Conservation (phyloP, 352 stramenopile species). For the Pythium coloratum region DNA sequence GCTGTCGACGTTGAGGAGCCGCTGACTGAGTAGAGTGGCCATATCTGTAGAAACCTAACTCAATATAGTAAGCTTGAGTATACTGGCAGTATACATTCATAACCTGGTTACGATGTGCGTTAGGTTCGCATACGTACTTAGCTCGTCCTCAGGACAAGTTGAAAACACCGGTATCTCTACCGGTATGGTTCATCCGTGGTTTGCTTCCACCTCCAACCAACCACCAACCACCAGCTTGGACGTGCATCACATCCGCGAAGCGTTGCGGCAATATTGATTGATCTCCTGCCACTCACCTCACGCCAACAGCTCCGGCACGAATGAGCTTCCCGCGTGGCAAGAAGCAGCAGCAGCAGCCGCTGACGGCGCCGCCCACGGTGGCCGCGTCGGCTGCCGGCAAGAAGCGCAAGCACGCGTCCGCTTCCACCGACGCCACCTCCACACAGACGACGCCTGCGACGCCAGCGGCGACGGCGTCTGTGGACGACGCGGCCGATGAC, state of each 20-base stretch:
- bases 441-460: neutral
- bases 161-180: neutral
- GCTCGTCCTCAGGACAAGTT: neutral
- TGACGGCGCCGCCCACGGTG: slow-evolving; percentile 25
- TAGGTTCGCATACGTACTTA: slow-evolving; percentile 4
- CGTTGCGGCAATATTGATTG: slow-evolving; percentile 10
- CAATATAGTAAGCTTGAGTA: too few species aligned
- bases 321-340: slow-evolving; percentile 76
- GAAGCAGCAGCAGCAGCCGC: slow-evolving; percentile 49
- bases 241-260: slow-evolving; percentile 8
- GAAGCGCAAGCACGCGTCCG: slow-evolving; percentile 48
- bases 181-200: neutral
- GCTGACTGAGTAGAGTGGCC: neutral
- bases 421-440: slow-evolving; percentile 5
- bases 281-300: neutral
- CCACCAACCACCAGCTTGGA: neutral
- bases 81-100: neutral
- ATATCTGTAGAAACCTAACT: neutral
- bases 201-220: slow-evolving; percentile 13
- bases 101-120: neutral
- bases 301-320: neutral
- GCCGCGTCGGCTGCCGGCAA: slow-evolving; percentile 24
- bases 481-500: slow-evolving; percentile 25
- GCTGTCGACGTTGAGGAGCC: slow-evolving; percentile 11
- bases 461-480: neutral